Base-by-base conservation (phyloP, 441 rosid genomes). In the Cnidoscolus chayamansa region DNA sequence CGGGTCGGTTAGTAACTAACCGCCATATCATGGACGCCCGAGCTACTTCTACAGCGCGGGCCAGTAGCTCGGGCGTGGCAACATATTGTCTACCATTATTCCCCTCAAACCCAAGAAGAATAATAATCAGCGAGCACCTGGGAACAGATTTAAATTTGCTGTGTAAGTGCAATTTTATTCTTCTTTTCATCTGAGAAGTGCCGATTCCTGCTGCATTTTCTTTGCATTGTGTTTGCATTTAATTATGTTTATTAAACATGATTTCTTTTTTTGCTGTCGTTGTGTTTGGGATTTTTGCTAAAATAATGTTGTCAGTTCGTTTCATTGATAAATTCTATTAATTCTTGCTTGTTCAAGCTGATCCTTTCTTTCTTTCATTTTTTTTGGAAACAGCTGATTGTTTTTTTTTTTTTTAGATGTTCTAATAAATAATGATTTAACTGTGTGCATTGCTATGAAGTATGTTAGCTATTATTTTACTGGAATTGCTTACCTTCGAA, bases 161-260 rank as follows among this genome's bases (percentile, higher is more conserved):
- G 40, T 59, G 43, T 59, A 59, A 59, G 63, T 59, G 63, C 63
- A 59, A 30, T 30, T 59, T 59, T 31, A 59, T 12, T 7, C 37
- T 59, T 30, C 37, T 7, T 59, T 55, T 56, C 58, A 17, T 54
- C 58, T 10, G 12, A 20, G 32, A 2, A 13, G 63, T 30, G 63
- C 37, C 40, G 31, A 20, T 12, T 9, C 13, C 7, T 59, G 9
- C 43, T 37, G 2, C 31, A 13, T 59, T 11, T 31, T 30, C 63
- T 0, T 19, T 56, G 32, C 60, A 56, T 19, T 20, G 12, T 20
- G 32, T 8, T 56, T 56, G 9, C 9, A 13, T 56, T 16, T 20
- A 20, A n/a, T 56, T 17, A 7, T 19, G 57, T 56, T 56, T 56
- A 1, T 9, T 0, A 2, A 19, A 8, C 10, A 2, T 56, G 9